These are phyloP conservation scores for Ustilago curta DNA, from an alignment of 1,284 basidiomycete genomes.

Conservation along the genomic window DNA sequence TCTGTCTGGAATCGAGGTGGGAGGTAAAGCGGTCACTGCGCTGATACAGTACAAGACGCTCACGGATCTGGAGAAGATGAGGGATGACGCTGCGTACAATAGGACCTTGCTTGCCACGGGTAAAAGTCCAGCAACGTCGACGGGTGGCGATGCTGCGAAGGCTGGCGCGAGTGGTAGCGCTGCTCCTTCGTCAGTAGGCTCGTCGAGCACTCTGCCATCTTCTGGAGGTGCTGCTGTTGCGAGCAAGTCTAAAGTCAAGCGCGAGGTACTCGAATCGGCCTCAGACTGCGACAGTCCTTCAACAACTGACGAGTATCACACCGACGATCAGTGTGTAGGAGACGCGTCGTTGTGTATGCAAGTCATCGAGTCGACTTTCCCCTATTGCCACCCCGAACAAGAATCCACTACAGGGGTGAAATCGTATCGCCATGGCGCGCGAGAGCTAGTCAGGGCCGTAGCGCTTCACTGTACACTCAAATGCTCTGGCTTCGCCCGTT, in stretches of 20 bases:
- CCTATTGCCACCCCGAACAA: neutral
- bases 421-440: neutral
- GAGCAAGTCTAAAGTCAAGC: neutral
- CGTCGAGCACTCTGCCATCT: no score
- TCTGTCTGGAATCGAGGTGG: conserved; percentile 7
- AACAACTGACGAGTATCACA: no score
- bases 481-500: conserved; percentile 8
- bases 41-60: neutral
- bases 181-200: neutral
- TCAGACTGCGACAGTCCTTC: no score
- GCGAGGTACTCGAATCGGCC: neutral
- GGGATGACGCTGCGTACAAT: no score
- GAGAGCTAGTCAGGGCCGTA: conserved; percentile 8
- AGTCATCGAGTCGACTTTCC: neutral
- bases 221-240: no score
- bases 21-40: conserved; percentile 3
- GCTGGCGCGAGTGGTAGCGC: neutral
- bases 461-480: conserved; percentile 20
- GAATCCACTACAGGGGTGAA: neutral
- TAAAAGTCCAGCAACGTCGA: neutral
- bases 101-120: no score
- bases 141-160: neutral
- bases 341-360: neutral
- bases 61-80: no score
- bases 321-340: neutral